Percentiles rank a stretch among this genome's conserved stretches.
phyloP scores from a whole-genome alignment of 768 basidiomycete species.

The Panellus pusillus region DNA sequence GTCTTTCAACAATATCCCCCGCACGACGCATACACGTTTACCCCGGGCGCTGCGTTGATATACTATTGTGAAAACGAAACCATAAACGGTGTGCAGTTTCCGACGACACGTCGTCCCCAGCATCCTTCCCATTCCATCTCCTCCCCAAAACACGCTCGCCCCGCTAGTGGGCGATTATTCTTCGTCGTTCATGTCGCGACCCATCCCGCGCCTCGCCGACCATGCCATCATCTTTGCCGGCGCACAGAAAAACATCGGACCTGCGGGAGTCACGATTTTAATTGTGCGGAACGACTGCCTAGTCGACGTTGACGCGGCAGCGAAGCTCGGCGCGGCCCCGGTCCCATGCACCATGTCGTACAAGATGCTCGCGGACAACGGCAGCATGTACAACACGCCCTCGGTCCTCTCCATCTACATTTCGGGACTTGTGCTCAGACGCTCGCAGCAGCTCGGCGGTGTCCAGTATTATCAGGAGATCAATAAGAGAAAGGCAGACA shows the following conservation, averaged over 20 bases:
- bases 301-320: constrained; percentile 83
- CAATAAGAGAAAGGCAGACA: constrained; percentile 73
- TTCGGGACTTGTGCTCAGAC: constrained; percentile 77
- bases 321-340: constrained; percentile 66
- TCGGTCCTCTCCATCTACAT: constrained; percentile 91
- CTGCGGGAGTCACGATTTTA: constrained; percentile 87
- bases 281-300: constrained; percentile 95
- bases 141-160: constrained; percentile 56
- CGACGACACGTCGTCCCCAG: constrained; percentile 47
- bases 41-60: constrained; percentile 79
- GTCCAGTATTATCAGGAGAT: constrained; percentile 60
- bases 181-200: constrained; percentile 94
- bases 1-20: constrained; percentile 81
- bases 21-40: constrained; percentile 72
- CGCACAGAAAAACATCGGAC: constrained; percentile 97
- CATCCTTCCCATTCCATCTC: constrained; percentile 81
- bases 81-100: constrained; percentile 92
- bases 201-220: constrained; percentile 82
- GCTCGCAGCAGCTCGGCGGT: constrained; percentile 66
- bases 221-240: constrained; percentile 96
- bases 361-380: constrained; percentile 74
- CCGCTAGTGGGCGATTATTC: constrained; percentile 96
- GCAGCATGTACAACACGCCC: constrained; percentile 90
- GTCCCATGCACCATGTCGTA: constrained; percentile 83
- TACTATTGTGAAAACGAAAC: constrained; percentile 99